Conservation (phyloP, 2,329 filamentous ascomycete genomes). For the Scedosporium minutisporum region DNA sequence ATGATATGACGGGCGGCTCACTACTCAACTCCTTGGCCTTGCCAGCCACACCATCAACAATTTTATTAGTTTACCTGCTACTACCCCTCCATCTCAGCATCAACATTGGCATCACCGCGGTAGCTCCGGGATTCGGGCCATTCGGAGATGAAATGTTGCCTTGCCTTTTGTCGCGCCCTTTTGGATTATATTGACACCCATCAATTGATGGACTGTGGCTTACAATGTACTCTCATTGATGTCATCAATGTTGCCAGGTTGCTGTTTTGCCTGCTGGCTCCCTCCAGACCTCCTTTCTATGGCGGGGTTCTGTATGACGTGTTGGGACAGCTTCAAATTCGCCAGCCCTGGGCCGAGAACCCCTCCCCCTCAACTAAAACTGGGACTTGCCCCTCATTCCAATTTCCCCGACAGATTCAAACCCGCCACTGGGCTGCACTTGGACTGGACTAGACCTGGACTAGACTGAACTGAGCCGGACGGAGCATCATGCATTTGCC, state of each 20-base stretch:
- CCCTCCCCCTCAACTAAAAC: neutral
- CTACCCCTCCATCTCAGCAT: neutral
- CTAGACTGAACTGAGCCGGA: too few species aligned
- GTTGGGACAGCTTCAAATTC: neutral
- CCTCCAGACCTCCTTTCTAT: neutral
- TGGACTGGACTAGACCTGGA: too few species aligned
- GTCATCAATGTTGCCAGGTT: neutral
- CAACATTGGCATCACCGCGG: neutral
- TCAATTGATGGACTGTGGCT: neutral
- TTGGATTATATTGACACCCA: neutral
- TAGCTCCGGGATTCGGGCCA: neutral
- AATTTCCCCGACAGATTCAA: neutral
- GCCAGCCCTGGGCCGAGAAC: neutral
- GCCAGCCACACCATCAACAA: neutral
- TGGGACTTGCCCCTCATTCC: neutral
- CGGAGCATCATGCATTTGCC: too few species aligned
- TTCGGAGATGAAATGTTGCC: neutral
- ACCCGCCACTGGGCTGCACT: too few species aligned
- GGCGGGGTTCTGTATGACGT: neutral
- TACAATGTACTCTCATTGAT: neutral
- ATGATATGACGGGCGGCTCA: neutral
- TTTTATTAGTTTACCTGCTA: neutral
- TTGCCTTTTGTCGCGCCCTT: neutral
- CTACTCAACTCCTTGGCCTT: neutral
- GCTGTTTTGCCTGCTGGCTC: neutral